Evolutionary conservation across 1,284 basidiomycete species (phyloP).

Genomic region (Sporisorium scitamineum): DNA sequence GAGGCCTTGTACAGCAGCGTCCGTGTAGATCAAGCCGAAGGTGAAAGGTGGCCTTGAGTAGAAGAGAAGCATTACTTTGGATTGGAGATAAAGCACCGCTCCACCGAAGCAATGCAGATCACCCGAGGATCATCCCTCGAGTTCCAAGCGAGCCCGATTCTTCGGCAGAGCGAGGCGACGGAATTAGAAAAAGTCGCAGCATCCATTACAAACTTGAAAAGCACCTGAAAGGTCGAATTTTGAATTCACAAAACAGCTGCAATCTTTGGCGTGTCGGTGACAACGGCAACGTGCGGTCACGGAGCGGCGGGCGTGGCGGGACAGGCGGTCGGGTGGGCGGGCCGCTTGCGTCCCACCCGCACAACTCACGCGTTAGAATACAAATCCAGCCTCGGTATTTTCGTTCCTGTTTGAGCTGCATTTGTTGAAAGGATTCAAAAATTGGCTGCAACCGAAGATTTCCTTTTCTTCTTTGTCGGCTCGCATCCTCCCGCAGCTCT

Average conservation of each 20-base stretch:
- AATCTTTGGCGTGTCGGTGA: constrained; percentile 17
- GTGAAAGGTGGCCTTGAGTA: background rate
- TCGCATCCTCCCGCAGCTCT: background rate
- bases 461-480: background rate
- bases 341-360: background rate
- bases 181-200: too few species aligned
- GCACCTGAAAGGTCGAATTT: background rate
- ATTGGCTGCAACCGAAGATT: background rate
- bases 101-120: background rate
- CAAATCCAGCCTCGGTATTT: background rate
- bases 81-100: background rate
- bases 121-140: background rate
- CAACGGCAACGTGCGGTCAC: constrained; percentile 18
- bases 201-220: background rate
- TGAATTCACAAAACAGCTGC: background rate
- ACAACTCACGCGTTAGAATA: background rate
- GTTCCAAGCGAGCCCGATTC: background rate
- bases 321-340: background rate
- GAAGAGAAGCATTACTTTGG: background rate
- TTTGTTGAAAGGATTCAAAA: constrained; percentile 1
- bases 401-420: background rate
- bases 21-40: too few species aligned
- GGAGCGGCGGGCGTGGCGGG: constrained; percentile 6
- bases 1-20: background rate
- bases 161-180: background rate